Percentiles rank a stretch among this genome's conserved stretches.
Evolutionary conservation across 2,329 filamentous ascomycete species (phyloP).

Genomic region (Hypoxylon sp.): DNA sequence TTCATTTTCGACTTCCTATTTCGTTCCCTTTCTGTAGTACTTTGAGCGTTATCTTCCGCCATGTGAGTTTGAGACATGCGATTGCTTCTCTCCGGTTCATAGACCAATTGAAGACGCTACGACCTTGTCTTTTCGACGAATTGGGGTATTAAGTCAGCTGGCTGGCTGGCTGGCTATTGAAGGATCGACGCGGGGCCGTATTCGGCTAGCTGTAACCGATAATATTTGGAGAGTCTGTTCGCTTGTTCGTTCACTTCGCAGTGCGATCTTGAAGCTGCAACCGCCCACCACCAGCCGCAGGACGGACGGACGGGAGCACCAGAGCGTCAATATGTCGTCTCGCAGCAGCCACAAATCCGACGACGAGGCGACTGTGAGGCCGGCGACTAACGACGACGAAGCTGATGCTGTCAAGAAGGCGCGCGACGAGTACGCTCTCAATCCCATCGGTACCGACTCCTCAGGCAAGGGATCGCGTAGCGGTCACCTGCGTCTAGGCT

Average conservation of each 20-base stretch:
- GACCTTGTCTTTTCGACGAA: conserved; percentile 12
- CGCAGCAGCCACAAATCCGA: conserved; percentile 22
- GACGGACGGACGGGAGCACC: conserved; percentile 23
- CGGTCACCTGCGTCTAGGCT: conserved; percentile 43
- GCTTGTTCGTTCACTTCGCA: background rate
- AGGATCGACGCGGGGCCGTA: conserved; percentile 34
- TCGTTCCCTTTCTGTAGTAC: background rate
- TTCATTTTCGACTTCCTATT: conserved; percentile 11
- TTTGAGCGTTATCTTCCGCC: conserved; percentile 1
- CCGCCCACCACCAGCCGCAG: background rate
- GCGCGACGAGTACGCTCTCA: conserved; percentile 42
- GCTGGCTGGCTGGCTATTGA: conserved; percentile 31
- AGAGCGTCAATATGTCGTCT: conserved; percentile 31
- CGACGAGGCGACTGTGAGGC: conserved; percentile 13
- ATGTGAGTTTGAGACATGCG: conserved; percentile 21
- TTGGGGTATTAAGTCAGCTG: conserved; percentile 22
- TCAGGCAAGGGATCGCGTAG: conserved; percentile 25
- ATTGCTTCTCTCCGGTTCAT: background rate
- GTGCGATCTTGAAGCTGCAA: background rate
- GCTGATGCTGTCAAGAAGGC: conserved; percentile 42
- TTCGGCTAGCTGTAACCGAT: conserved; percentile 18
- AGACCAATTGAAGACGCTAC: conserved; percentile 1
- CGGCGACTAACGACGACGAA: conserved; percentile 25
- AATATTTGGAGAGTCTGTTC: conserved; percentile 10
- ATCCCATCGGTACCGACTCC: conserved; percentile 34